Evolutionary conservation across 768 basidiomycete genomes (phyloP).

Genomic region (Suillus luteus): DNA sequence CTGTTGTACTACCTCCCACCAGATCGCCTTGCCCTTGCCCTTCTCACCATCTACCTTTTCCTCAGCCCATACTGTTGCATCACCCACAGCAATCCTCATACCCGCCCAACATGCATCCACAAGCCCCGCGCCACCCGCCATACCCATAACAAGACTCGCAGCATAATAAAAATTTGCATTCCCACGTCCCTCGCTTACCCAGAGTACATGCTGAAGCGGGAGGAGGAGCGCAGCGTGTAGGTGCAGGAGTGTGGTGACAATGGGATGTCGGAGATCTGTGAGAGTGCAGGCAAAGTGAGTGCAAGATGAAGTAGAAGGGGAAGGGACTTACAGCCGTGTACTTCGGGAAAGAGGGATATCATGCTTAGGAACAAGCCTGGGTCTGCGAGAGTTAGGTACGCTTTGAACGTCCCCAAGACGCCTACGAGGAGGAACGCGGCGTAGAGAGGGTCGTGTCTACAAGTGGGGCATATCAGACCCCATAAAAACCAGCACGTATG

Average conservation of each 20-base stretch:
- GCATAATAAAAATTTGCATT: conserved; percentile 99
- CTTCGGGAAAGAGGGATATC: conserved; percentile 81
- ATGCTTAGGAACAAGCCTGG: conserved; percentile 84
- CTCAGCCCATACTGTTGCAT: conserved; percentile 44
- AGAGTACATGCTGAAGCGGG: conserved; percentile 89
- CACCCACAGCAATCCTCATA: conserved; percentile 71
- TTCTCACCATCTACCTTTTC: conserved; percentile 38
- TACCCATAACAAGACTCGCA: conserved; percentile 89
- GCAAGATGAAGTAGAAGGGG: not conserved
- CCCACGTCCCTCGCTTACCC: conserved; percentile 89
- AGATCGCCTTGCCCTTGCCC: conserved; percentile 19
- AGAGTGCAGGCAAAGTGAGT: not conserved
- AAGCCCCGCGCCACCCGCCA: conserved; percentile 81
- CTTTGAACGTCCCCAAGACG: conserved; percentile 81
- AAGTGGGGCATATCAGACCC: not conserved
- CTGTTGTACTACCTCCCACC: conserved; percentile 32
- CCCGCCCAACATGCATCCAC: conserved; percentile 84
- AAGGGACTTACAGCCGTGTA: conserved; percentile 67
- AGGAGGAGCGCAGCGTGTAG: conserved; percentile 83
- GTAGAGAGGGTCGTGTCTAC: conserved; percentile 82
- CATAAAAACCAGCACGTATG: not conserved
- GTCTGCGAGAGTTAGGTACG: conserved; percentile 90
- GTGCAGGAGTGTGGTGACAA: conserved; percentile 81
- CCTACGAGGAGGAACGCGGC: conserved; percentile 77
- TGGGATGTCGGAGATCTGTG: conserved; percentile 81